Conservation (phyloP, 495 filamentous ascomycete genomes). For the Venustampulla echinocandica region DNA sequence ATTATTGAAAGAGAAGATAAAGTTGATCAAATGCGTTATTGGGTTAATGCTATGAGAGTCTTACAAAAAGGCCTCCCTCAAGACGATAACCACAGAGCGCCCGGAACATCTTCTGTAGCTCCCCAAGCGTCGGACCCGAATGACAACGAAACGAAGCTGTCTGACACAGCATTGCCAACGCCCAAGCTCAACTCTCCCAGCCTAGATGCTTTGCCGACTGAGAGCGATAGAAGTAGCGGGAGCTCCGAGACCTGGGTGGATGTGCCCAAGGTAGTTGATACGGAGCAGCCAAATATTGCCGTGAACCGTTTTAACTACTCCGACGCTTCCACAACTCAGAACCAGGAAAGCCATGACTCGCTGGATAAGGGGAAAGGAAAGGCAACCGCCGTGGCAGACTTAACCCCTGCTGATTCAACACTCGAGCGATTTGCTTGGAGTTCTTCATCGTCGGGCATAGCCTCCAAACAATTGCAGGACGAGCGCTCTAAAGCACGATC, state of each 20-base stretch:
- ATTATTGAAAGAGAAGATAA: slow-evolving; percentile 55
- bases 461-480: neutral
- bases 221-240: slow-evolving; percentile 11
- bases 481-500: neutral
- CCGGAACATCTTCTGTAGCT: no score
- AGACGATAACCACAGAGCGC: no score
- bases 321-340: no score
- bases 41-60: slow-evolving; percentile 28
- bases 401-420: neutral
- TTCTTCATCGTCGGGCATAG: neutral
- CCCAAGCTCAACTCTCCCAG: neutral
- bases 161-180: neutral
- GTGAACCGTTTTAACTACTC: neutral
- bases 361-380: slow-evolving; percentile 33
- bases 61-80: slow-evolving; percentile 1
- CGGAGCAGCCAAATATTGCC: neutral
- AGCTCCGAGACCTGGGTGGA: slow-evolving; percentile 21
- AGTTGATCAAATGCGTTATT: slow-evolving; percentile 46
- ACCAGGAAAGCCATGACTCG: neutral
- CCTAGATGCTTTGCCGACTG: neutral
- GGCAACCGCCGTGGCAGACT: slow-evolving; percentile 10
- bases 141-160: no score
- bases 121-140: no score
- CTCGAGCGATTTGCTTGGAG: neutral
- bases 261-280: slow-evolving; percentile 1